These are phyloP conservation scores for Pseudomonodictys pantanalensis DNA, from an alignment of 495 filamentous ascomycete genomes.

Conservation along the genomic window DNA sequence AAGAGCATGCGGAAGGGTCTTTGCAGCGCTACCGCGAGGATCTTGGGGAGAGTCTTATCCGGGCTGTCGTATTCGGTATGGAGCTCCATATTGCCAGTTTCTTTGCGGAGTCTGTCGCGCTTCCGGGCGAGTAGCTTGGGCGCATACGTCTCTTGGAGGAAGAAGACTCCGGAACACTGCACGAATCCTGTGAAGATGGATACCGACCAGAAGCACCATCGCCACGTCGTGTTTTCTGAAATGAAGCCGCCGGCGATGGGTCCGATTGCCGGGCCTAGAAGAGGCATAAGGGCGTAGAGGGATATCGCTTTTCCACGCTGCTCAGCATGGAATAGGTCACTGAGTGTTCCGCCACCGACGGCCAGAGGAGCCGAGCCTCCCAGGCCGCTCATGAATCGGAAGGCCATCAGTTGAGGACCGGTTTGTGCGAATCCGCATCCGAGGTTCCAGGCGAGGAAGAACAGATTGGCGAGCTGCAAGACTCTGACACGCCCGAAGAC, in stretches of 20 bases:
- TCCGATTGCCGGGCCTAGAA: slow-evolving; percentile 44
- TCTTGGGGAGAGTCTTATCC: slow-evolving; percentile 35
- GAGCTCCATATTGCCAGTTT: slow-evolving; percentile 60
- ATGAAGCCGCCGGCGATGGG: slow-evolving; percentile 54
- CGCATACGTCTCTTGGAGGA: slow-evolving; percentile 62
- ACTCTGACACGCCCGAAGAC: slow-evolving; percentile 42
- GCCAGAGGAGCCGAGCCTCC: slow-evolving; percentile 44
- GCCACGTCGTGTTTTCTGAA: slow-evolving; percentile 57
- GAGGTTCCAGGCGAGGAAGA: slow-evolving; percentile 44
- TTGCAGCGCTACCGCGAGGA: slow-evolving; percentile 33
- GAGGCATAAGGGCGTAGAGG: slow-evolving; percentile 42
- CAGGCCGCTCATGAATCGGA: slow-evolving; percentile 44
- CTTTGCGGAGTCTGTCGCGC: slow-evolving; percentile 55
- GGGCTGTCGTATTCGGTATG: slow-evolving; percentile 62
- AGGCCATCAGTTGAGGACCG: slow-evolving; percentile 40
- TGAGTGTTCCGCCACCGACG: slow-evolving; percentile 43
- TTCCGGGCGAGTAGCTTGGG: slow-evolving; percentile 60
- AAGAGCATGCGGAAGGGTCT: slow-evolving; percentile 51
- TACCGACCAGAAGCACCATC: slow-evolving; percentile 45
- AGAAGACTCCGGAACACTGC: slow-evolving; percentile 62
- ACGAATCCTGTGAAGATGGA: slow-evolving; percentile 62
- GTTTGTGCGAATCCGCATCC: slow-evolving; percentile 43
- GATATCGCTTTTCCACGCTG: slow-evolving; percentile 43
- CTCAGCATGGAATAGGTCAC: slow-evolving; percentile 41
- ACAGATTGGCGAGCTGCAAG: slow-evolving; percentile 42